phyloP scores from a whole-genome alignment of 192 early-diverging fungal species.

The Gonapodya sp. region DNA sequence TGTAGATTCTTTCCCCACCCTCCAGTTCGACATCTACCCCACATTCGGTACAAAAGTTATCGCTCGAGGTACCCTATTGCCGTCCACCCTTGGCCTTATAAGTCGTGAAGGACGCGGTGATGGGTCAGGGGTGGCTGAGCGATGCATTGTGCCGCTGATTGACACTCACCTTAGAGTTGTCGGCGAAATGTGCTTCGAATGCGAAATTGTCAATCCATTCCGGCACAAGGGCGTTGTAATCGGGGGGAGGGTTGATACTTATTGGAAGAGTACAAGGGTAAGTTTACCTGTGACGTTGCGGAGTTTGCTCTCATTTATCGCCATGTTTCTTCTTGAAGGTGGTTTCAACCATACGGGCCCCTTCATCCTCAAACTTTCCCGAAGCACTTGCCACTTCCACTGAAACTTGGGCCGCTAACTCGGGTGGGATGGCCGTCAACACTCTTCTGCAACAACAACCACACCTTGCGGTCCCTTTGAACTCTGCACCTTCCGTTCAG shows the following conservation, averaged over 20 bases:
- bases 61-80: slow-evolving; percentile 72
- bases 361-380: not conserved
- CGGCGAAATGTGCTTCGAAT: slow-evolving; percentile 79
- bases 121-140: not conserved
- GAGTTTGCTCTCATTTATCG: too few species aligned
- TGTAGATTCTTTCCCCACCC: slow-evolving; percentile 50
- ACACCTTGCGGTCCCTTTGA: not conserved
- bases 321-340: not conserved
- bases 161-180: slow-evolving; percentile 86
- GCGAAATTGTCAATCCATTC: slow-evolving; percentile 77
- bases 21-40: slow-evolving; percentile 96
- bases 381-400: not conserved
- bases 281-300: too few species aligned
- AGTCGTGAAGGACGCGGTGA: slow-evolving; percentile 13
- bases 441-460: not conserved
- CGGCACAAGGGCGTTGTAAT: slow-evolving; percentile 79
- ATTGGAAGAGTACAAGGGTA: slow-evolving; percentile 88
- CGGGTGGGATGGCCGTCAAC: not conserved
- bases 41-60: slow-evolving; percentile 93
- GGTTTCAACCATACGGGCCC: not conserved
- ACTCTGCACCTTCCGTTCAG: slow-evolving; percentile 22
- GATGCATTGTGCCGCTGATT: slow-evolving; percentile 61
- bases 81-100: slow-evolving; percentile 47
- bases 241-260: slow-evolving; percentile 93
- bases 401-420: not conserved